Base-by-base conservation (phyloP, 1,284 basidiomycete genomes). In the Stygiomarasmius scandens region DNA sequence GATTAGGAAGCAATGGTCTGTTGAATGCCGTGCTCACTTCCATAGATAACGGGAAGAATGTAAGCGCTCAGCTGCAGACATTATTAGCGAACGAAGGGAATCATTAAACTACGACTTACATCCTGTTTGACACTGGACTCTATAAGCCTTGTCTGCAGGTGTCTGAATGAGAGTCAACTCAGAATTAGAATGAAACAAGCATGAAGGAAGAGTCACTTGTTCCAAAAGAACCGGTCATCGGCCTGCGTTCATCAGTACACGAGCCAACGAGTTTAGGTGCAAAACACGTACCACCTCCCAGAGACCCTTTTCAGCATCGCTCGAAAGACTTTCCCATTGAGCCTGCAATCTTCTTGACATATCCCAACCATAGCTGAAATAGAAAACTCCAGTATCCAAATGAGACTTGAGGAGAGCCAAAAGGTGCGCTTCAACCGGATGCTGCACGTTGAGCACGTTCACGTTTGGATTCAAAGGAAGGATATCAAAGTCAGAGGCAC, bases 171-270 rank as follows among this genome's bases (percentile, higher is more conserved):
- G 27, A 63, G 32, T 51, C 22, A 19, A 14, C 12, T 22, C 27
- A 29, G 54, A n/a, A 44, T 55, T 16, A 45, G n/a, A 32, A 25
- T 20, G 53, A 54, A n/a, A 44, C 55, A n/a, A 45, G n/a, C 27
- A 25, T 20, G 53, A 54, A 44, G 47, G 54, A 69, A 64, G 34
- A 81, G 75, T 62, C 76, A 93, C 83, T 88, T 92, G 75, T 99
- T 99, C 96, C 96, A 99, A 77, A 98, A 99, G 78, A 99, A 99
- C 62, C 96, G 84, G 67, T 97, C 94, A 66, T 99, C 96, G 29
- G 90, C 90, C 84, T 95, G 16, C 38, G 16, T 41, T 19, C 16
- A 19, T 41, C 5, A 41, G 38, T 34, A 41, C 16, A 41, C 29
- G 29, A 67, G 63, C 19, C 61, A 25, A 66, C 46, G 44, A 51